Base-by-base conservation (phyloP, 169 alveolate genomes). In the Plasmodium reichenowi region DNA sequence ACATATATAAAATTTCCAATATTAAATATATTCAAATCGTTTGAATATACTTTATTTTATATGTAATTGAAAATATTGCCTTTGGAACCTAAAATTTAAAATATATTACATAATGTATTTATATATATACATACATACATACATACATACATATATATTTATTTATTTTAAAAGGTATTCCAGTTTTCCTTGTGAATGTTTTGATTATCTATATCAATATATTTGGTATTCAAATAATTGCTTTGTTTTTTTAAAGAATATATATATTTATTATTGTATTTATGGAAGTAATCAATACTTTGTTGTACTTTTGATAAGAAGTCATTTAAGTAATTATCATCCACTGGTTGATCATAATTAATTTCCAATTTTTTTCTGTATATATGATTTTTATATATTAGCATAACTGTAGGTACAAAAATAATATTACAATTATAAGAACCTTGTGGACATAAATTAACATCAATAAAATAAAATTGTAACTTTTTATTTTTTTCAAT, bases 171-270 rank as follows among this genome's bases (percentile, higher is more conserved):
- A 48, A 54, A 80, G 15, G 90, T 80, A 29, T 80, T 80, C 90
- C 90, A 80, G n/a, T 80, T 80, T 72, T 80, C 90, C 64, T 80
- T 80, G 52, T 80, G 90, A 54, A 80, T 68, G 20, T 80, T 80
- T 72, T 80, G 90, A 48, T 80, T 80, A 45, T 80, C 90, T 12
- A 80, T 47, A 26, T 80, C 90, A 12, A 80, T 80, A 56, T 80
- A 80, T 43, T 80, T 80, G 9, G 90, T 80, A 63, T 80, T 80
- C 26, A 80, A 62, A 62, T 80, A 80, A 70, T 80, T 80, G 74
- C 90, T 80, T 48, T 80, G 85, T 48, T 80, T 80, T 62, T 66
- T 54, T 48, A 80, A 56, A 6, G 54, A 48, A 54, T 80, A 80
- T 24, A 80, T 68, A 68, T 54, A 80, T 48, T 80, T 80, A 68